Conservation (phyloP, 768 basidiomycete genomes). For the Phlegmacium glaucopus region DNA sequence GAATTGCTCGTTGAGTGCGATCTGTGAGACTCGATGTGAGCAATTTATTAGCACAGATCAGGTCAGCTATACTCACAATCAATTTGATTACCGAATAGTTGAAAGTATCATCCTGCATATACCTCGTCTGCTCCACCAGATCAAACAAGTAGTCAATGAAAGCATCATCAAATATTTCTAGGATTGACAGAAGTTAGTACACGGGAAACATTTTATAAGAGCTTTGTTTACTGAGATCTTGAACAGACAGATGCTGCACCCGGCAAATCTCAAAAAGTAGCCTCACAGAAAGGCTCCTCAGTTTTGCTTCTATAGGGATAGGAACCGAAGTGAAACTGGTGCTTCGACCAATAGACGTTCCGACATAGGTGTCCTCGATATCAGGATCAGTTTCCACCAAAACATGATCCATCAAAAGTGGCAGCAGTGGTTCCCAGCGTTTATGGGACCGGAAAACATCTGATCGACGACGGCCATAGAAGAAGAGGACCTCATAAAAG, state of each 20-base stretch:
- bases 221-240: conserved; percentile 62
- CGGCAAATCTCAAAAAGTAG: conserved; percentile 92
- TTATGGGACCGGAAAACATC: conserved; percentile 76
- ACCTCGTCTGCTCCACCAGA: conserved; percentile 87
- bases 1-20: conserved; percentile 95
- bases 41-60: background rate
- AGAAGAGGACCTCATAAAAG: conserved; percentile 72
- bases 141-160: conserved; percentile 92
- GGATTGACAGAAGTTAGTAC: background rate
- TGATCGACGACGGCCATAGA: conserved; percentile 65
- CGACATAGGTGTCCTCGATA: conserved; percentile 57
- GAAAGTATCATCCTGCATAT: conserved; percentile 86
- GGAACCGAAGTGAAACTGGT: conserved; percentile 36
- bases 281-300: conserved; percentile 67
- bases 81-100: conserved; percentile 96
- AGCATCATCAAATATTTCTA: conserved; percentile 75
- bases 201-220: background rate
- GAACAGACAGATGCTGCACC: conserved; percentile 76
- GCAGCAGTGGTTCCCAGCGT: conserved; percentile 80
- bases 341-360: conserved; percentile 35
- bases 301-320: conserved; percentile 81
- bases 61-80: conserved; percentile 52
- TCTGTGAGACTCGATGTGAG: conserved; percentile 41
- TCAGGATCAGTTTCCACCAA: conserved; percentile 79
- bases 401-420: conserved; percentile 82